Evolutionary conservation across 257 asterid genomes (phyloP).

Genomic region (Hygrophila difformis): DNA sequence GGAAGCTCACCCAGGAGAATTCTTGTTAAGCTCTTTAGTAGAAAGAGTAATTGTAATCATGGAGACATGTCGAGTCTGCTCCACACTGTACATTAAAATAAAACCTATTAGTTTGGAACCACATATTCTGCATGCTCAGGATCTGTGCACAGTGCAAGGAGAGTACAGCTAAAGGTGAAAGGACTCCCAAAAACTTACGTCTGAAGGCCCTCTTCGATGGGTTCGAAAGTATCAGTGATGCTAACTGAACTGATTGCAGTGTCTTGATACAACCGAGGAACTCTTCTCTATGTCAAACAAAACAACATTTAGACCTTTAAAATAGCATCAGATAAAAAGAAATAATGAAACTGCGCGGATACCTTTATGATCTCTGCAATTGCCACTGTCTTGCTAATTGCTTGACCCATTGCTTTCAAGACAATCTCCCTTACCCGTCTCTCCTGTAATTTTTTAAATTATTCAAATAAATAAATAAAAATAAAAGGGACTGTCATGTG

Average conservation of each 20-base stretch:
- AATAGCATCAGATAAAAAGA: neutral
- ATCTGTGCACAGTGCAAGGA: no score
- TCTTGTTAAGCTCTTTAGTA: constrained; percentile 49
- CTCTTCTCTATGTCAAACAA: constrained; percentile 37
- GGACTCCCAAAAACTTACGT: constrained; percentile 58
- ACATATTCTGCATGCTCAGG: no score
- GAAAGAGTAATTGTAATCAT: constrained; percentile 68
- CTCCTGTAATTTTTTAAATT: no score
- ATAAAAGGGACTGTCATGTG: no score
- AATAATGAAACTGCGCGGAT: neutral
- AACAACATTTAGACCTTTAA: neutral
- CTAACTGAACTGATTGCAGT: constrained; percentile 58
- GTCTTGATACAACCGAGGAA: constrained; percentile 55
- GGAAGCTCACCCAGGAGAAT: constrained; percentile 52
- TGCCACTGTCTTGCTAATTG: constrained; percentile 65
- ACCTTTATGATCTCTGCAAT: constrained; percentile 64
- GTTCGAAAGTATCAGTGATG: constrained; percentile 63
- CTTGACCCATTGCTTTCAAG: constrained; percentile 74
- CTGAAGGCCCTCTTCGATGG: constrained; percentile 76
- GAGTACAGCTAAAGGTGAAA: no score
- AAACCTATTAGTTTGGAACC: no score
- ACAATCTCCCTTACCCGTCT: constrained; percentile 49
- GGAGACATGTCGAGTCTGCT: constrained; percentile 72
- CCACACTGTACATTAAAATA: constrained; percentile 35
- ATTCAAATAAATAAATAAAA: no score